Conservation (phyloP, 2,329 filamentous ascomycete species). For the Trichoderma koningii region DNA sequence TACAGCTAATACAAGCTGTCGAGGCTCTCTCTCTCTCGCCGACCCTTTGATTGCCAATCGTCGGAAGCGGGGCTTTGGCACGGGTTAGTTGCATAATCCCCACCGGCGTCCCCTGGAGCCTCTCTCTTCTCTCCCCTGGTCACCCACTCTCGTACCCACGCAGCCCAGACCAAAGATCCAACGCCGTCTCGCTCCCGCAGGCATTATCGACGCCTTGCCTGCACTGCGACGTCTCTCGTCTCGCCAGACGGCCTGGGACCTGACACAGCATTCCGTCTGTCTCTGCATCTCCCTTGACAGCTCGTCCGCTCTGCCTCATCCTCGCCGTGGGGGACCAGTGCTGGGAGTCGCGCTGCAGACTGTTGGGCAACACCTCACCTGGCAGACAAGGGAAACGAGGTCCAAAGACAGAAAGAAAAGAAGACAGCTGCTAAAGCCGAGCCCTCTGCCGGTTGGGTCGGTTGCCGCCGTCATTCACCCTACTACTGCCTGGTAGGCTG, state of each 20-base stretch:
- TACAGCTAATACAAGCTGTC: background rate
- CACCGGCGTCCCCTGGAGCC: constrained; percentile 9
- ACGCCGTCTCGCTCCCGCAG: constrained; percentile 31
- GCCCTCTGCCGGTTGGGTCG: constrained; percentile 21
- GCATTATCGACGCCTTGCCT: constrained; percentile 30
- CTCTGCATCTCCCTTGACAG: constrained; percentile 24
- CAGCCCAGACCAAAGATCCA: constrained; percentile 29
- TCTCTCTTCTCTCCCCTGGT: constrained; percentile 22
- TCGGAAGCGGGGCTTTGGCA: constrained; percentile 24
- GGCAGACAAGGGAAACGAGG: background rate
- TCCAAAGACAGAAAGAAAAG: background rate
- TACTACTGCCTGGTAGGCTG: constrained; percentile 12
- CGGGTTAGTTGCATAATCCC: constrained; percentile 28
- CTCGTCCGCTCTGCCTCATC: constrained; percentile 12
- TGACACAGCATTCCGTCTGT: constrained; percentile 28
- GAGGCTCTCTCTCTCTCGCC: background rate
- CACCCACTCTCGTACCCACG: constrained; percentile 28
- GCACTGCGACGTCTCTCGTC: constrained; percentile 30
- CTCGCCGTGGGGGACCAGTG: constrained; percentile 16
- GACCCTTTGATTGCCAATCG: constrained; percentile 25
- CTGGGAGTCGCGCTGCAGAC: constrained; percentile 21
- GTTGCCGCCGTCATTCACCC: constrained; percentile 21
- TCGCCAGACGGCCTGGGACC: constrained; percentile 24
- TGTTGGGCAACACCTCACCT: background rate
- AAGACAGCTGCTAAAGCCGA: background rate